Conservation (phyloP, 495 filamentous ascomycete species). For the Neurospora sp. region DNA sequence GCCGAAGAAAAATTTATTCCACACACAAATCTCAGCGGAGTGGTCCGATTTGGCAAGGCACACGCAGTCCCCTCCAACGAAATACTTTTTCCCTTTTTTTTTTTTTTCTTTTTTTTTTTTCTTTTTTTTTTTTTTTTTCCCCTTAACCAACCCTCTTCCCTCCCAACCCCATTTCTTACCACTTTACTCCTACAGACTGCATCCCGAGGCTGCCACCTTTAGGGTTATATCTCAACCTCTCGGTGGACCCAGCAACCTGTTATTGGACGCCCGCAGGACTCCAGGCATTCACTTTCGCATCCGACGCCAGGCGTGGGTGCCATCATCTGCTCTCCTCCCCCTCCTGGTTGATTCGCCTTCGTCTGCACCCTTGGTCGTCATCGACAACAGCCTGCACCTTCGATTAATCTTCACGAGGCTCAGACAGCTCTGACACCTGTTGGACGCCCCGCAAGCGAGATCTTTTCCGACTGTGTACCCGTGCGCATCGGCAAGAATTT, state of each 20-base stretch:
- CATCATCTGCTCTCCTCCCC: neutral
- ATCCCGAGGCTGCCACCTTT: constrained; percentile 9
- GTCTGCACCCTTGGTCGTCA: neutral
- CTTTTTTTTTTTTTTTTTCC: constrained; percentile 2
- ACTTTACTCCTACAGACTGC: constrained; percentile 7
- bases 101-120: constrained; percentile 2
- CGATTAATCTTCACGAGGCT: neutral
- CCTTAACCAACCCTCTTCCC: constrained; percentile 7
- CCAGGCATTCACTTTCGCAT: neutral
- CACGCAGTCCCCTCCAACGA: constrained; percentile 5
- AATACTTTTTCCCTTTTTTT: constrained; percentile 11
- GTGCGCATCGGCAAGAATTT: neutral
- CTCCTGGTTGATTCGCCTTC: neutral
- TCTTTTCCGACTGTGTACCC: neutral
- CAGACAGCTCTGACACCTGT: neutral
- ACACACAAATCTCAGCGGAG: constrained; percentile 24
- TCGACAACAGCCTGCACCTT: neutral
- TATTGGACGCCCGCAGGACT: neutral
- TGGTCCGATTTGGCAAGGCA: constrained; percentile 18
- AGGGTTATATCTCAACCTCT: constrained; percentile 11
- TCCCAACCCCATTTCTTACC: constrained; percentile 1
- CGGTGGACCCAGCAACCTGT: neutral
- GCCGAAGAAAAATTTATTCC: constrained; percentile 30
- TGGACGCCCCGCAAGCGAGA: neutral
- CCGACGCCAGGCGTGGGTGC: neutral